Percentiles rank a stretch among this genome's conserved stretches.
Conservation (phyloP, 257 asterid species). For the Jaltomata sinuosa region DNA sequence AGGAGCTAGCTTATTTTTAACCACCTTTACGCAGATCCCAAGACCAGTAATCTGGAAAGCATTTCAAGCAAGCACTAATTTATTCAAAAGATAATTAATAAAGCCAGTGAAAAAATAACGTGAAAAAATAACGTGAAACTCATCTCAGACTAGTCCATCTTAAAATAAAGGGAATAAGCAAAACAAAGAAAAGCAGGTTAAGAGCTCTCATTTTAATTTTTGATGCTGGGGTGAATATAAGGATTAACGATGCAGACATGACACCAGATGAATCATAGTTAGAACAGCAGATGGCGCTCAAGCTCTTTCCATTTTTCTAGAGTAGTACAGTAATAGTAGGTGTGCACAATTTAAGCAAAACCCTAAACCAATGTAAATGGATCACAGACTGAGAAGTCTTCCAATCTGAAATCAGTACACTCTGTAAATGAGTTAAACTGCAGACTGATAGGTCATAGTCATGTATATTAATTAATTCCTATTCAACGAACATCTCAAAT, state of each 20-base stretch:
- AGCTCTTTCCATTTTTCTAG: not conserved
- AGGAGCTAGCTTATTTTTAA: conserved; percentile 87
- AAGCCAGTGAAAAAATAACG: not conserved
- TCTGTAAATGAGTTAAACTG: not conserved
- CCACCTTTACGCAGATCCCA: conserved; percentile 62
- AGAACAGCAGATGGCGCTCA: not conserved
- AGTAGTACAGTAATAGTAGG: not conserved
- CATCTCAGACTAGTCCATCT: not conserved
- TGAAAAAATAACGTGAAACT: not conserved
- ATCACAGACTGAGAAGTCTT: not conserved
- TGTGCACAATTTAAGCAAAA: not conserved
- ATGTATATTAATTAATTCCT: not conserved
- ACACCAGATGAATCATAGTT: not conserved
- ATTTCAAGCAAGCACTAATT: not conserved
- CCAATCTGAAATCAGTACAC: not conserved
- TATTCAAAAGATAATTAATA: not conserved
- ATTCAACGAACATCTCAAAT: not conserved
- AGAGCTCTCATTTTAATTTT: not conserved
- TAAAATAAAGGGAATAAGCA: not conserved
- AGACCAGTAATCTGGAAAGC: conserved; percentile 73
- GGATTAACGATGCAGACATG: not conserved
- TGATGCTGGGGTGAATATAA: not conserved
- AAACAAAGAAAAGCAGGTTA: not conserved
- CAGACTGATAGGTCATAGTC: not conserved
- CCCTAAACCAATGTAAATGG: not conserved